phyloP scores from a whole-genome alignment of 495 filamentous ascomycete species.

The Daldinia vernicosa region DNA sequence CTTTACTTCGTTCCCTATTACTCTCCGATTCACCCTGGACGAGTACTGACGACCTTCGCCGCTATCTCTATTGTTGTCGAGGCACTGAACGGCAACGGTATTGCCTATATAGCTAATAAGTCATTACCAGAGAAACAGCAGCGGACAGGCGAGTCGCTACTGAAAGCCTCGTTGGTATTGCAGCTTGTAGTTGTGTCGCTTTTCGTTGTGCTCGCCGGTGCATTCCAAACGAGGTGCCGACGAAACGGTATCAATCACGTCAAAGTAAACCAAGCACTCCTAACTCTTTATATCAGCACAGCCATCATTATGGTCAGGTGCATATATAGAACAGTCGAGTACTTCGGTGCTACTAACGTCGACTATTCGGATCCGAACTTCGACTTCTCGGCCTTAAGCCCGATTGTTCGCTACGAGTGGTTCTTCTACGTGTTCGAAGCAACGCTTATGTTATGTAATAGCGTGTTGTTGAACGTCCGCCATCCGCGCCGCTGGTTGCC shows the following conservation, averaged over 20 bases:
- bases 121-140: constrained; percentile 56
- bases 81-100: constrained; percentile 74
- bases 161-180: constrained; percentile 73
- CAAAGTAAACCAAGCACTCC: constrained; percentile 66
- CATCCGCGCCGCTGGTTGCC: constrained; percentile 72
- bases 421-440: constrained; percentile 79
- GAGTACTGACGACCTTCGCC: constrained; percentile 78
- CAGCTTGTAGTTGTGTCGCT: constrained; percentile 70
- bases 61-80: constrained; percentile 71
- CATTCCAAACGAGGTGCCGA: constrained; percentile 68
- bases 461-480: constrained; percentile 66
- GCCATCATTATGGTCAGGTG: constrained; percentile 68
- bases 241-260: constrained; percentile 60
- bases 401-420: constrained; percentile 71
- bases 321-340: constrained; percentile 74
- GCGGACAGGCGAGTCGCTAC: constrained; percentile 63
- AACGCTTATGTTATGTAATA: constrained; percentile 69
- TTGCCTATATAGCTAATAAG: constrained; percentile 65
- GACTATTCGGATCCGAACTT: constrained; percentile 37
- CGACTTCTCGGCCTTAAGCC: constrained; percentile 53
- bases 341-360: constrained; percentile 56
- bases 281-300: constrained; percentile 70
- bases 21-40: constrained; percentile 79
- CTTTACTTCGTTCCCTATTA: constrained; percentile 82
- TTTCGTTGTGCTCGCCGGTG: constrained; percentile 66